Base-by-base conservation (phyloP, 2,329 filamentous ascomycete genomes). In the Acrocalymma vagum region DNA sequence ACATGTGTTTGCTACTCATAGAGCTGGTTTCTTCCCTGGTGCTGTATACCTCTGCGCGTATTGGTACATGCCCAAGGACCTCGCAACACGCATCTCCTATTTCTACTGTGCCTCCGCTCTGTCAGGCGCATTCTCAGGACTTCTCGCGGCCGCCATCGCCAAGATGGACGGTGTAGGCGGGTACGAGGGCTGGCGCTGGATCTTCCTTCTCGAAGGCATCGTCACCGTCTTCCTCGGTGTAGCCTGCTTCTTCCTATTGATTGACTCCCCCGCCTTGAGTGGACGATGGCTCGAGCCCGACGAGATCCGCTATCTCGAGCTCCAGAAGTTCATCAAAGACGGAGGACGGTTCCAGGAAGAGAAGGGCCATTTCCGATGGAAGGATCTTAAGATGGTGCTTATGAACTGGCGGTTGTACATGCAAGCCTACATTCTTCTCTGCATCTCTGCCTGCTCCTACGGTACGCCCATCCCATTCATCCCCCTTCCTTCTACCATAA, bases 141-240 rank as follows among this genome's bases (percentile, higher is more conserved):
- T 77, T 6, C 59, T 74, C 3, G 71, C 68, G 2, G 70, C 65
- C 3, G 70, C 58, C 4, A 64, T 71, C 9, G 62, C 58, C 3
- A 61, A 62, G 11, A 62, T 76, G 43, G 63, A 74, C 15, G 70
- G 71, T 5, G 56, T 62, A 0, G 62, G 64, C 9, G 73, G 73
- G 4, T 53, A 77, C 3, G 58, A 62, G 18, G 68, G 69, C 1
- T 77, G 75, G 70, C 54, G 68, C 33, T 74, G 71, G 71, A 63
- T 75, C 5, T 76, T 75, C 38, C 61, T 75, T 6, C 62, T 74
- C 3, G 72, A 75, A 46, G 72, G 70, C 0, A 60, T 65, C 1
- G 60, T 58, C 1, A 73, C 70, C 3, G 53, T 62, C 14, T 11
- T 45, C 1, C 48, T 62, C 11, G 58, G 56, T 15, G 27, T 56